Conservation (phyloP, 164 flowering plant genomes). For the Chimonanthus salicifolius region DNA sequence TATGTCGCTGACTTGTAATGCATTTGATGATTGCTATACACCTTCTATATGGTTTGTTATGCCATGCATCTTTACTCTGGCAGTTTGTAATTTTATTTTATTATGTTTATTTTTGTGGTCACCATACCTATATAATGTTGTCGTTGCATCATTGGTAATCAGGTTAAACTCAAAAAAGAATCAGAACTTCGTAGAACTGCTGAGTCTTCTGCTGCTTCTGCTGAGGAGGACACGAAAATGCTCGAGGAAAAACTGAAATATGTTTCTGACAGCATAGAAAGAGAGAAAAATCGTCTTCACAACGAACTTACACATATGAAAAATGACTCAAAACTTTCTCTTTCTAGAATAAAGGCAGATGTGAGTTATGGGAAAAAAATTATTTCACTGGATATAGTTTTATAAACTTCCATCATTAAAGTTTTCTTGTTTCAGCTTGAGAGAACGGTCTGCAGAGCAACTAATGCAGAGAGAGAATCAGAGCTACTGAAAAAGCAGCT, state of each 20-base stretch:
- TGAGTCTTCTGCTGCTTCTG: conserved; percentile 54
- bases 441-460: conserved; percentile 69
- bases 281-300: conserved; percentile 52
- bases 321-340: conserved; percentile 59
- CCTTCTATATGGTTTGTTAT: background rate
- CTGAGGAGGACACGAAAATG: conserved; percentile 53
- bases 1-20: background rate
- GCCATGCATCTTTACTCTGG: background rate
- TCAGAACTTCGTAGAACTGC: conserved; percentile 57
- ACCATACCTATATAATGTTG: background rate
- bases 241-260: conserved; percentile 48
- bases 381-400: background rate
- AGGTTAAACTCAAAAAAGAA: conserved; percentile 70
- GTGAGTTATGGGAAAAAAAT: conserved; percentile 37
- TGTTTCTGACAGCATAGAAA: conserved; percentile 51
- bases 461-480: conserved; percentile 69
- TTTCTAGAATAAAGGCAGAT: conserved; percentile 64
- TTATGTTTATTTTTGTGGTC: background rate
- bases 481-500: conserved; percentile 55
- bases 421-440: conserved; percentile 50
- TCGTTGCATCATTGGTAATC: conserved; percentile 3
- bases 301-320: conserved; percentile 51
- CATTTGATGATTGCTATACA: background rate
- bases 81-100: background rate
- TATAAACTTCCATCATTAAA: background rate